Percentiles rank a stretch among this genome's conserved stretches.
Evolutionary conservation across 2,329 filamentous ascomycete genomes (phyloP).

Genomic region (Diaporthe nobilis): DNA sequence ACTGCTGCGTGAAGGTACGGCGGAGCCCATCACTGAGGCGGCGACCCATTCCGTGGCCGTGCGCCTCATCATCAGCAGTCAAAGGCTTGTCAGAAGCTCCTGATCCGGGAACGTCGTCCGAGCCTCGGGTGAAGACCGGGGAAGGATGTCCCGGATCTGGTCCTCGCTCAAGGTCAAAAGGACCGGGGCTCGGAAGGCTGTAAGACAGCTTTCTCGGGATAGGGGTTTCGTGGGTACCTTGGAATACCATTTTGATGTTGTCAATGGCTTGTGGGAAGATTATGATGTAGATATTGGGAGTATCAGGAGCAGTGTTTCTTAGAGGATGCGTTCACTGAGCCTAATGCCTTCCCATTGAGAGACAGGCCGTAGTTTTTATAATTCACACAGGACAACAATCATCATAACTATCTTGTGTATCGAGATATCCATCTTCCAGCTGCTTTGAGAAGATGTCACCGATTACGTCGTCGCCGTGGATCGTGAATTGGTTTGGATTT

Average conservation of each 20-base stretch:
- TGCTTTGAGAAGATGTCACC: neutral
- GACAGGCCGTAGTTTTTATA: neutral
- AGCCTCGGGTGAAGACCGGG: neutral
- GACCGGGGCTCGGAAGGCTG: slow-evolving; percentile 17
- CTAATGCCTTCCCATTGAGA: neutral
- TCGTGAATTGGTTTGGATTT: neutral
- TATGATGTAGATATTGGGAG: neutral
- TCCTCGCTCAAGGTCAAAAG: slow-evolving; percentile 12
- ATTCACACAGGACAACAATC: neutral
- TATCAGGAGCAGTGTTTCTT: neutral
- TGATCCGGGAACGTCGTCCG: neutral
- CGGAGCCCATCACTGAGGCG: neutral
- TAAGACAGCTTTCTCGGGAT: slow-evolving; percentile 17
- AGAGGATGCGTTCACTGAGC: neutral
- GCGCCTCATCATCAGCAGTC: neutral
- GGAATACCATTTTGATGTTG: neutral
- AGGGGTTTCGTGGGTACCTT: neutral
- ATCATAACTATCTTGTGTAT: no score
- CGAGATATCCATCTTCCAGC: neutral
- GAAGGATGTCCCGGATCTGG: neutral
- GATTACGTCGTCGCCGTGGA: slow-evolving; percentile 2
- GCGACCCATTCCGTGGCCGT: neutral
- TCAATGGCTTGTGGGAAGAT: neutral
- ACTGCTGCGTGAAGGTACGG: slow-evolving; percentile 22
- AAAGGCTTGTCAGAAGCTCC: slow-evolving; percentile 1